phyloP scores from a whole-genome alignment of 208 protist species.

The Trypanosoma brucei region DNA sequence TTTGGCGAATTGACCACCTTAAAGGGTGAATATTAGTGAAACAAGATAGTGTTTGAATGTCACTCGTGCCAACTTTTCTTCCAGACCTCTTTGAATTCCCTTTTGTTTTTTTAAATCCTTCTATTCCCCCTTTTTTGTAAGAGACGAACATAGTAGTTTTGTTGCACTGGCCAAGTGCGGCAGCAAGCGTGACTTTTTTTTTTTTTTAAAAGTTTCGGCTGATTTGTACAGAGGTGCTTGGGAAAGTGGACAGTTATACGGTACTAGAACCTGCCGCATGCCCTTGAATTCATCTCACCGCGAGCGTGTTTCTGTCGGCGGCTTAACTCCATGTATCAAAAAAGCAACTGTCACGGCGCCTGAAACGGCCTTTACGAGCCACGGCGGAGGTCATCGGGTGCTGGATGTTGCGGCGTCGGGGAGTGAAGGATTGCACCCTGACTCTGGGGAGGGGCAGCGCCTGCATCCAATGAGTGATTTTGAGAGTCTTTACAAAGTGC shows the following conservation, averaged over 20 bases:
- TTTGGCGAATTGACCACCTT: too few relatives aligned
- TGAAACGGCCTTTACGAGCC: not conserved
- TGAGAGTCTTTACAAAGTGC: conserved; percentile 9
- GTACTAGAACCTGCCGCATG: conserved; percentile 1
- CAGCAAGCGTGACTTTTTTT: not conserved
- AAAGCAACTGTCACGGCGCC: not conserved
- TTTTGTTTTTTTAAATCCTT: too few relatives aligned
- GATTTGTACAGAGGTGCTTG: not conserved
- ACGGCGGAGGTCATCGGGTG: not conserved
- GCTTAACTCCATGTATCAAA: not conserved
- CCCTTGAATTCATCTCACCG: not conserved
- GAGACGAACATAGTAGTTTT: too few relatives aligned
- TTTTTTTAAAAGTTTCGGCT: not conserved
- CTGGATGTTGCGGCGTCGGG: not conserved
- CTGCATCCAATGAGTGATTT: conserved; percentile 13
- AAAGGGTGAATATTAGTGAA: too few relatives aligned
- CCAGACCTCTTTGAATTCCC: too few relatives aligned
- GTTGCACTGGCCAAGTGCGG: too few relatives aligned
- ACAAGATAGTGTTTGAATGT: too few relatives aligned
- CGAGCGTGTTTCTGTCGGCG: not conserved
- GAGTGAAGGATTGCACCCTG: not conserved
- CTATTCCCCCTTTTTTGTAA: too few relatives aligned
- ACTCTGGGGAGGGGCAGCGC: not conserved
- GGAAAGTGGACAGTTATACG: not conserved
- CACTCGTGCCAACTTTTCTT: too few relatives aligned